Evolutionary conservation across 805 yeast genomes (phyloP).

Genomic region (Yamadazyma philogaea): DNA sequence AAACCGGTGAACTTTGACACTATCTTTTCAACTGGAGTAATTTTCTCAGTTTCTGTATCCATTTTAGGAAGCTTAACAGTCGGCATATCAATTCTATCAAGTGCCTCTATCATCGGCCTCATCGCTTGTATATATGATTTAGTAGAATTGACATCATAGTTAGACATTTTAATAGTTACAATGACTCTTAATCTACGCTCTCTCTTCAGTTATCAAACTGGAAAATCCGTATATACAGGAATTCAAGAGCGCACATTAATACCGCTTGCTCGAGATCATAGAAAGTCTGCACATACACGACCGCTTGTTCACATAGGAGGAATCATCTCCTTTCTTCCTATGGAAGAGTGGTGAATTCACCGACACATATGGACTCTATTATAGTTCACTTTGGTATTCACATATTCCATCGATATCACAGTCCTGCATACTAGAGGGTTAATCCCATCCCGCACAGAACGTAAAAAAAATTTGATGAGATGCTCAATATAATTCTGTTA

Average conservation of each 20-base stretch:
- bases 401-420: too few relatives aligned
- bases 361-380: too few relatives aligned
- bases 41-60: constrained; percentile 32
- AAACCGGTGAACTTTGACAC: constrained; percentile 39
- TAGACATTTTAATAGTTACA: constrained; percentile 26
- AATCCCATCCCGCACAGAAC: constrained; percentile 1
- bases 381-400: too few relatives aligned
- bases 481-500: constrained; percentile 2
- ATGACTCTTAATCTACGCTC: background rate
- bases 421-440: background rate
- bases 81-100: constrained; percentile 27
- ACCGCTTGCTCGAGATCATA: background rate
- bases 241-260: background rate
- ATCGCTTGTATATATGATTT: constrained; percentile 77
- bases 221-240: background rate
- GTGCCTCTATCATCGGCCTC: constrained; percentile 60
- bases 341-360: too few relatives aligned
- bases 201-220: background rate
- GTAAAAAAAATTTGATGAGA: constrained; percentile 13
- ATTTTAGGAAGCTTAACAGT: constrained; percentile 31
- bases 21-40: constrained; percentile 27
- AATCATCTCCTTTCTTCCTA: too few relatives aligned
- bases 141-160: constrained; percentile 56
- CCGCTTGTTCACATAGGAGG: too few relatives aligned
- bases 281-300: background rate